Conservation (phyloP, 805 yeast genomes). For the Ogataea polymorpha region DNA sequence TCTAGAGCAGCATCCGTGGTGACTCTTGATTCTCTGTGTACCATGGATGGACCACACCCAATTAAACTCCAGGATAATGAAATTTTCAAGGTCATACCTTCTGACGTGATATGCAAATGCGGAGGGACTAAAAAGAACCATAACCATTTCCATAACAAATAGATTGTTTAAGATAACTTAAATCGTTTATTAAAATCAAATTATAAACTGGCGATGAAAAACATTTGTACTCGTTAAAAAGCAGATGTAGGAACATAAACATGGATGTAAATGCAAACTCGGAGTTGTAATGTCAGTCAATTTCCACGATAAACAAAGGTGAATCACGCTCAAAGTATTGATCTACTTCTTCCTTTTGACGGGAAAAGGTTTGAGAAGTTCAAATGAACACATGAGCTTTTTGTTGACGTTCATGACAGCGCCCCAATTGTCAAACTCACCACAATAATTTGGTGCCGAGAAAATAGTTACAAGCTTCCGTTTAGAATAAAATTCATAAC, state of each 20-base stretch:
- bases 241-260: neutral
- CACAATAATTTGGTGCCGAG: conserved; percentile 82
- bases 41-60: conserved; percentile 22
- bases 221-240: conserved; percentile 6
- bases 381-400: conserved; percentile 67
- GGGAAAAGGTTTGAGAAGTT: conserved; percentile 55
- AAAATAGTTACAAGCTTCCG: conserved; percentile 75
- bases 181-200: conserved; percentile 9
- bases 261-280: conserved; percentile 6
- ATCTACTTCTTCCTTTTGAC: conserved; percentile 13
- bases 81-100: conserved; percentile 25
- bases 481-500: conserved; percentile 77
- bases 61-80: conserved; percentile 21
- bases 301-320: neutral
- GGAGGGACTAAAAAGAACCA: conserved; percentile 20
- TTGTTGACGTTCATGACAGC: conserved; percentile 75
- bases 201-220: conserved; percentile 7
- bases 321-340: neutral
- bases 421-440: conserved; percentile 77
- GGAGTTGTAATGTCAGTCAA: conserved; percentile 4
- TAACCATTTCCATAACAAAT: conserved; percentile 12
- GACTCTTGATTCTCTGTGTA: conserved; percentile 23
- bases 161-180: neutral
- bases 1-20: conserved; percentile 12
- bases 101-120: conserved; percentile 25